These are phyloP conservation scores for Xerophyta viscosa DNA, from an alignment of 106 monocot species.

Conservation along the genomic window DNA sequence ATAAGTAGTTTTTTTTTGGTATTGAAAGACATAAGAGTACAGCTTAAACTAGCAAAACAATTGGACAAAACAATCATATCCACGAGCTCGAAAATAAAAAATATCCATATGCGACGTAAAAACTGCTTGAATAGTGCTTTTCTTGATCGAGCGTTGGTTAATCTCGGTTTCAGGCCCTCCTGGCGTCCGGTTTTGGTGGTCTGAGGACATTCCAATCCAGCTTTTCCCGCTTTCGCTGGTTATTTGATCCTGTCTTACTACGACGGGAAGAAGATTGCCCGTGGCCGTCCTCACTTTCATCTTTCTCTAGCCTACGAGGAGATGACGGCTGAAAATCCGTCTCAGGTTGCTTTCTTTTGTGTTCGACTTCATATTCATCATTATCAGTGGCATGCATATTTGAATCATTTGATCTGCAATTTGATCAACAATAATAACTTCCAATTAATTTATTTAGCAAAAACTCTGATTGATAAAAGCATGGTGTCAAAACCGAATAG, in stretches of 20 bases:
- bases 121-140: too few species aligned
- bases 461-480: too few species aligned
- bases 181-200: conserved; percentile 18
- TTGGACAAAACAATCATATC: too few species aligned
- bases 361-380: conserved; percentile 20
- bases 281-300: conserved; percentile 2
- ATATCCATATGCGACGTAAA: too few species aligned
- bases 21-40: too few species aligned
- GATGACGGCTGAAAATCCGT: conserved; percentile 13
- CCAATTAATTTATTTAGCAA: neutral
- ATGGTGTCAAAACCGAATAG: too few species aligned
- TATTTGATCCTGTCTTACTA: conserved; percentile 15
- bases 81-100: too few species aligned
- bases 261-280: conserved; percentile 16
- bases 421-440: neutral
- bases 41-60: too few species aligned
- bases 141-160: too few species aligned
- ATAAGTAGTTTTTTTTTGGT: too few species aligned
- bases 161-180: neutral
- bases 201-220: conserved; percentile 46
- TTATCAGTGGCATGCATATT: conserved; percentile 1
- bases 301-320: conserved; percentile 12
- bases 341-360: conserved; percentile 49
- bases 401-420: conserved; percentile 18
- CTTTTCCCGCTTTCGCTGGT: conserved; percentile 41